phyloP scores from a whole-genome alignment of 768 basidiomycete species.

The Leucosporidium creatinivorum region DNA sequence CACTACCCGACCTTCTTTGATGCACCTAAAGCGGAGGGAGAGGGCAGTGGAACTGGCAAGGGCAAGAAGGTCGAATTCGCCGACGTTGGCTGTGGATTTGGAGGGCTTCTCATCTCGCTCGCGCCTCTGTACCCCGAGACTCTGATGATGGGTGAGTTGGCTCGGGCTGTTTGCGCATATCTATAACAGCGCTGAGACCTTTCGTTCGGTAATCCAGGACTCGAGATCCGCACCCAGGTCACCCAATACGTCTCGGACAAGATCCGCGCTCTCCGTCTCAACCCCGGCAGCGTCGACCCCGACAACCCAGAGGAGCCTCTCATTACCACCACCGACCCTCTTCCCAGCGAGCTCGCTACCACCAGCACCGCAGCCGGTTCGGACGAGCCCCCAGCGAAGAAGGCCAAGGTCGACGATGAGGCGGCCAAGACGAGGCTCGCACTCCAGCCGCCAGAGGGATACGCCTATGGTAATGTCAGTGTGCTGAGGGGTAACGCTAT shows the following conservation, averaged over 20 bases:
- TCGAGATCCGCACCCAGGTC: constrained; percentile 96
- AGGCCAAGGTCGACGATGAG: not conserved
- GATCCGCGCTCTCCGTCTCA: constrained; percentile 78
- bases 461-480: constrained; percentile 69
- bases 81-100: constrained; percentile 96
- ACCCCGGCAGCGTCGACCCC: constrained; percentile 32
- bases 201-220: constrained; percentile 50
- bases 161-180: not conserved
- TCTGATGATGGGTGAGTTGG: constrained; percentile 73
- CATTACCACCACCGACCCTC: not conserved
- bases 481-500: constrained; percentile 93
- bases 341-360: constrained; percentile 5
- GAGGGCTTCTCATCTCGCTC: constrained; percentile 79
- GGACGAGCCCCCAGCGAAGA: constrained; percentile 4
- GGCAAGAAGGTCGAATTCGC: constrained; percentile 79
- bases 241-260: constrained; percentile 93
- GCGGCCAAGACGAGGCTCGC: not conserved
- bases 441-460: constrained; percentile 46
- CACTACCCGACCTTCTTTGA: constrained; percentile 69
- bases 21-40: constrained; percentile 10
- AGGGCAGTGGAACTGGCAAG: constrained; percentile 39
- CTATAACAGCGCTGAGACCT: not conserved
- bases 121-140: constrained; percentile 85
- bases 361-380: constrained; percentile 3
- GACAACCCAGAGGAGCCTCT: constrained; percentile 20